phyloP scores from a whole-genome alignment of 1,284 basidiomycete genomes.

The Hymenochaete sp. region DNA sequence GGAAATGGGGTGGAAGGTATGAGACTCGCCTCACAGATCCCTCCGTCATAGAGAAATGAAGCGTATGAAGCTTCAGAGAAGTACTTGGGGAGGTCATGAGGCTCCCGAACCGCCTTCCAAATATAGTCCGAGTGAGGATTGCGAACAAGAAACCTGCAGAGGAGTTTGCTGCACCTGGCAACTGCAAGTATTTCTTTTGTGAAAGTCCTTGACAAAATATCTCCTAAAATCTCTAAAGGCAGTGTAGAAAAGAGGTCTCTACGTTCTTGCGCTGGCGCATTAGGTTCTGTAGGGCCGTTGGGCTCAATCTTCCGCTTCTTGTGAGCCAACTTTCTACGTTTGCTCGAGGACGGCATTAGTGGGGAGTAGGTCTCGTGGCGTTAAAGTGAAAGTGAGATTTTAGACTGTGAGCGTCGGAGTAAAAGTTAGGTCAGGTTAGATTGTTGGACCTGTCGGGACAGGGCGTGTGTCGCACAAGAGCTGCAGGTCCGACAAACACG shows the following conservation, averaged over 20 bases:
- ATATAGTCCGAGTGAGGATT: constrained; percentile 35
- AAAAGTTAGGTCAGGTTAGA: too few species aligned
- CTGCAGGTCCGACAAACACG: too few species aligned
- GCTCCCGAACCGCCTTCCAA: constrained; percentile 42
- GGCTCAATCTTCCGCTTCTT: constrained; percentile 7
- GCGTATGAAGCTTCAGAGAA: constrained; percentile 42
- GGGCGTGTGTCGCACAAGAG: too few species aligned
- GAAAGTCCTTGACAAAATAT: constrained; percentile 33
- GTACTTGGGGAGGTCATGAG: constrained; percentile 31
- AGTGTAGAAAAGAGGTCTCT: constrained; percentile 20
- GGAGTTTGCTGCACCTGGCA: constrained; percentile 38
- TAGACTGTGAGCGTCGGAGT: too few species aligned
- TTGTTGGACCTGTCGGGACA: too few species aligned
- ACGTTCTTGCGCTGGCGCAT: neutral
- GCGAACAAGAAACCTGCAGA: constrained; percentile 37
- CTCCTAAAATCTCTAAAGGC: constrained; percentile 40
- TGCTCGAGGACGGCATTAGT: too few species aligned
- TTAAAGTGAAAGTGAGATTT: too few species aligned
- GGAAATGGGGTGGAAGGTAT: neutral
- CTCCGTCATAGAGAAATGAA: constrained; percentile 51
- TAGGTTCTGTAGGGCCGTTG: neutral
- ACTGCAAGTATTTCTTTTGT: constrained; percentile 40
- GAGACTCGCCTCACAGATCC: constrained; percentile 43
- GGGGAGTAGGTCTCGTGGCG: too few species aligned
- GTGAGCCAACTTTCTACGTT: too few species aligned